Evolutionary conservation across 176 grass and related monocot species (phyloP), one percentile per base, ranked within the genome.

Genomic region (Elymus sibiricus): DNA sequence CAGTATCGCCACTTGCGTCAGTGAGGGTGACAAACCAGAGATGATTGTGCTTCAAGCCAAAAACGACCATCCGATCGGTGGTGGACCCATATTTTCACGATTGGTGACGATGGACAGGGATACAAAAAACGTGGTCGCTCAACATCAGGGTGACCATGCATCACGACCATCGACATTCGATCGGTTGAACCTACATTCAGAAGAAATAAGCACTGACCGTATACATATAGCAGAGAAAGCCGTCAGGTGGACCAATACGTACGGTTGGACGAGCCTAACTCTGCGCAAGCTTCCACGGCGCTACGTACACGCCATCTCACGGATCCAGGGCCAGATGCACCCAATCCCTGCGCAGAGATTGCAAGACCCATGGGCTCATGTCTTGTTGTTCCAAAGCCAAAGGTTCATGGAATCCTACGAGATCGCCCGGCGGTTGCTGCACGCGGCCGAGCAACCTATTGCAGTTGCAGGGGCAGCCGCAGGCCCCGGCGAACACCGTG

Each of bases 341-440:
- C 53, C 70, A 31, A 86, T 86, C 72, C 35, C 28, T 71, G 79
- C 64, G 9, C 72, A 64, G 16, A 86, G 78, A 86, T 90, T 2
- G 64, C 84, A 17, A 79, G 55, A 64, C 64, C 83, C 83, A 63
- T 72, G 83, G 64, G 55, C 19, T 47, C 38, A 5, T 82, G 76
- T 84, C 82, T 66, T 66, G 11, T 79, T 55, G 59, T 11, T 80
- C 74, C 74, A 84, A 49, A 49, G 11, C 14, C 42, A 43, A 51
- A 79, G 58, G 43, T 46, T 85, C 82, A 56, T 65, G 79, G 83
- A 77, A 90, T 63, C 72, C 78, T 49, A 49, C 68, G 26, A 68
- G 46, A 12, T 76, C 60, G 77, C 26, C 82, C 37, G 51, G 47
- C 28, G 43, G 51, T 39, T 61, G 60, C 76, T 10, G 76, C 32